Conservation (phyloP, 208 protist species). For the Herpetomonas tarakana region DNA sequence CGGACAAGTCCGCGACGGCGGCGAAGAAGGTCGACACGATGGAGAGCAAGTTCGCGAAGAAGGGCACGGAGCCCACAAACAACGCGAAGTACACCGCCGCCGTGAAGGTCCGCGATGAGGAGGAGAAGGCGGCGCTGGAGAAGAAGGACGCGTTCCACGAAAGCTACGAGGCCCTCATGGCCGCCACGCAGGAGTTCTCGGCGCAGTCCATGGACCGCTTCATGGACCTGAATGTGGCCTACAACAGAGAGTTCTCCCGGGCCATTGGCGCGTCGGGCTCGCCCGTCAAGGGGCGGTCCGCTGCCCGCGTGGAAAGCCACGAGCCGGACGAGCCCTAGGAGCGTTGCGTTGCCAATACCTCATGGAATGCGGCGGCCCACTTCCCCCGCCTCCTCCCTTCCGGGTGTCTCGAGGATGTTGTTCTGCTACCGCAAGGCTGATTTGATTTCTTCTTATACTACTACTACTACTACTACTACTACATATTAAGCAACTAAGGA, state of each 20-base stretch:
- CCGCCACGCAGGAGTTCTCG: conserved; percentile 10
- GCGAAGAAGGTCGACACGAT: not conserved
- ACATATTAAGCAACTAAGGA: too few relatives aligned
- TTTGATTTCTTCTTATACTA: too few relatives aligned
- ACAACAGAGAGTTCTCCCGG: conserved; percentile 14
- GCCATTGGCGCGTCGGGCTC: conserved; percentile 13
- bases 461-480: too few relatives aligned
- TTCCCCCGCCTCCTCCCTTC: too few relatives aligned
- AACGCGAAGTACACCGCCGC: conserved; percentile 11
- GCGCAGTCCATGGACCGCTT: conserved; percentile 22
- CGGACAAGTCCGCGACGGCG: conserved; percentile 1
- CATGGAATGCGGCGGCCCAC: too few relatives aligned
- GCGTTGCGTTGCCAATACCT: too few relatives aligned
- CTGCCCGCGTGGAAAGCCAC: too few relatives aligned
- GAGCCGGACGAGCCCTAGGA: too few relatives aligned
- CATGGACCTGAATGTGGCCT: conserved; percentile 17
- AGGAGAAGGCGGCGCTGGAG: conserved; percentile 4
- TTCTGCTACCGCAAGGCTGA: too few relatives aligned
- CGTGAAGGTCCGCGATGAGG: conserved; percentile 8
- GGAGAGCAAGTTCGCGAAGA: conserved; percentile 9
- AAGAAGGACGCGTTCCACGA: conserved; percentile 16
- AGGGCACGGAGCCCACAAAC: conserved; percentile 15
- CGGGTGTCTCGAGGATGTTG: too few relatives aligned
- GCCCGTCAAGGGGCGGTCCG: conserved; percentile 5
- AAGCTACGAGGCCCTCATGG: conserved; percentile 18